These are phyloP conservation scores for Curvularia spicifera DNA, from an alignment of 2,329 filamentous ascomycete genomes.

Conservation along the genomic window DNA sequence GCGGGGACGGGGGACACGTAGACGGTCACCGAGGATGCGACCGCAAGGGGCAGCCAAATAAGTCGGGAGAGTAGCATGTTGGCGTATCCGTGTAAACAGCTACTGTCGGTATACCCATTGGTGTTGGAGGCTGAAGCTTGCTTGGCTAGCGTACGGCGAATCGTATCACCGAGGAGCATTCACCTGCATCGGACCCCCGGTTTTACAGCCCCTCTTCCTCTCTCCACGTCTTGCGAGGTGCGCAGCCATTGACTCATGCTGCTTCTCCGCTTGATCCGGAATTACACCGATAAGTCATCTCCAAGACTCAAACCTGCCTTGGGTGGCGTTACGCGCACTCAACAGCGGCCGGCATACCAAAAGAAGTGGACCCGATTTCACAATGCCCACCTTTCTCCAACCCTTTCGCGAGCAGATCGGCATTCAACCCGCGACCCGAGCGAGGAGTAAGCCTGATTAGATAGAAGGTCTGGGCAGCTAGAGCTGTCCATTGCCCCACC, in stretches of 20 bases:
- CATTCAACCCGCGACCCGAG: slow-evolving; percentile 24
- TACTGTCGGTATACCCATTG: slow-evolving; percentile 10
- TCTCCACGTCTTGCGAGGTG: slow-evolving; percentile 3
- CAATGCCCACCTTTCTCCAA: slow-evolving; percentile 39
- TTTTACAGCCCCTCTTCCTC: slow-evolving; percentile 1
- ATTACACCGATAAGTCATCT: slow-evolving; percentile 8
- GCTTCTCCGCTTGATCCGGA: slow-evolving; percentile 14
- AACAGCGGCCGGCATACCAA: slow-evolving; percentile 31
- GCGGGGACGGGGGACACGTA: slow-evolving; percentile 78
- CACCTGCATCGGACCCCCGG: slow-evolving; percentile 10
- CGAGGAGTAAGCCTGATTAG: slow-evolving; percentile 27
- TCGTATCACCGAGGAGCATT: slow-evolving; percentile 23
- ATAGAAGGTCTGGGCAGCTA: slow-evolving; percentile 29
- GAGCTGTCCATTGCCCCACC: slow-evolving; percentile 37
- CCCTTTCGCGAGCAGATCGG: slow-evolving; percentile 29
- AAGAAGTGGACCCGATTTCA: slow-evolving; percentile 43
- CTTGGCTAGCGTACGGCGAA: slow-evolving; percentile 22
- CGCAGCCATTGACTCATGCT: slow-evolving; percentile 5
- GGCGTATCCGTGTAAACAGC: slow-evolving; percentile 13
- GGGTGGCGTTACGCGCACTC: slow-evolving; percentile 32
- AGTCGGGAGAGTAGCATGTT: slow-evolving; percentile 49
- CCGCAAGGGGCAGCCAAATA: slow-evolving; percentile 47
- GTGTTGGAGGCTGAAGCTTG: slow-evolving; percentile 20
- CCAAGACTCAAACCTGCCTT: slow-evolving; percentile 23
- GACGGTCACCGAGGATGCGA: slow-evolving; percentile 48